Base-by-base conservation (phyloP, 2,329 filamentous ascomycete species). In the Trichoderma brevicompactum region DNA sequence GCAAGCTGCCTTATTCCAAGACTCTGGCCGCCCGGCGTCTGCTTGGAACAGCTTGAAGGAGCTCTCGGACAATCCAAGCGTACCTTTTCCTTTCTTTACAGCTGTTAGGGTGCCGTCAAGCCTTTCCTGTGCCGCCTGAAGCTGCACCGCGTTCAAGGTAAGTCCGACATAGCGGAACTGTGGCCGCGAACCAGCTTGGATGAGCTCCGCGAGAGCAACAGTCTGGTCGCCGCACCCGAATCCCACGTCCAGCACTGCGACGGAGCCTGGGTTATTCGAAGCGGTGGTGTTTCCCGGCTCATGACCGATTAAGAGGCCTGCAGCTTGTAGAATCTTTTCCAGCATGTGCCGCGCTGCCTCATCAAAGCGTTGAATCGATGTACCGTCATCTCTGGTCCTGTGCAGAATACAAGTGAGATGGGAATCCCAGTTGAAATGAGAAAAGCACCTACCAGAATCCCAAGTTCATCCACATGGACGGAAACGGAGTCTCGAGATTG, bases 381-480 rank as follows among this genome's bases (percentile, higher is more conserved):
- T 66, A 8, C 74, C 75, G 28, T 75, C 66, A 50, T 64, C 13
- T 2, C 69, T 70, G 58, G 69, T 77, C 77, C 78, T 78, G 44
- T 2, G 3, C 17, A 13, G 7, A 13, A 7, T 13, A 17, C 15
- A 67, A 8, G 65, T 44, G 36, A 28, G 7, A 43, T 10, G 6
- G 36, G 6, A 10, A 7, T 38, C 36, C 36, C 36, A 38, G 23
- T 28, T 28, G 23, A 28, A 28, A 28, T 28, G 23, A 19, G 12
- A 61, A 61, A 19, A 19, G 12, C 1, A 43, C 32, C 38, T 43
- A 43, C 85, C 85, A 88, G 66, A 84, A 87, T 0, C 85, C 85
- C 75, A 87, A 81, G 65, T 87, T 87, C 84, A 87, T 87, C 85
- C 85, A 88, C 84, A 87, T 85, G n/a, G 78, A 79, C 5, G 72